A percentile compares a stretch with the other conserved stretches of the same genome.
Evolutionary conservation across 164 flowering plant genomes (phyloP).

Genomic region (Cinnamomum chago): DNA sequence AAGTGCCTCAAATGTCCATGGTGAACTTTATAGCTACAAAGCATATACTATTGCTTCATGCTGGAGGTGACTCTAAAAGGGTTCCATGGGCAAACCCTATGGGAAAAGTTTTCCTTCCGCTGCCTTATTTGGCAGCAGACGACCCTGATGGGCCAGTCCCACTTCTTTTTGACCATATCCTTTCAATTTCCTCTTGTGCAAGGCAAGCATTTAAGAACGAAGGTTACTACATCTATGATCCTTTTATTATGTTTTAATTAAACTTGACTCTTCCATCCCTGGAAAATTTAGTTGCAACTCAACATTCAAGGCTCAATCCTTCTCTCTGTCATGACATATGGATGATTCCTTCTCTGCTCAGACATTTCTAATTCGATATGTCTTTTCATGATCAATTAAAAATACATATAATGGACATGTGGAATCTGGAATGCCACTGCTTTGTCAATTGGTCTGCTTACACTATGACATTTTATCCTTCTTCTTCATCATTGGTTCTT

Average conservation of each 20-base stretch:
- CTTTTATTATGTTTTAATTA: slow-evolving; percentile 10
- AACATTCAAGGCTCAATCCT: not conserved
- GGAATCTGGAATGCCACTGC: not conserved
- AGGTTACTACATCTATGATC: slow-evolving; percentile 45
- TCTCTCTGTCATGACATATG: not conserved
- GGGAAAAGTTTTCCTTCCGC: slow-evolving; percentile 98
- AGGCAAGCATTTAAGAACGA: slow-evolving; percentile 78
- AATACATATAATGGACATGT: not conserved
- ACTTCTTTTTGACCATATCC: slow-evolving; percentile 94
- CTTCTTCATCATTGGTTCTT: not conserved
- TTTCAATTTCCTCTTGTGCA: slow-evolving; percentile 92
- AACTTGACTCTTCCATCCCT: slow-evolving; percentile 2
- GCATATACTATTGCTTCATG: slow-evolving; percentile 91
- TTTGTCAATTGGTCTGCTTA: not conserved
- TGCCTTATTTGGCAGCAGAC: slow-evolving; percentile 90
- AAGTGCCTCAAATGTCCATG: slow-evolving; percentile 20
- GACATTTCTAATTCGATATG: not conserved
- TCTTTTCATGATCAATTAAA: not conserved
- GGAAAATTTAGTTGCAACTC: slow-evolving; percentile 1
- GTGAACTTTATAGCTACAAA: slow-evolving; percentile 46
- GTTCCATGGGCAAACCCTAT: slow-evolving; percentile 99
- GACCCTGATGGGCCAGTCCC: slow-evolving; percentile 99
- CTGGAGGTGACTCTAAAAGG: slow-evolving; percentile 99
- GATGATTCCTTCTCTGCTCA: not conserved
- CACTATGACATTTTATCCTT: not conserved